Percentiles rank a stretch among this genome's conserved stretches.
Conservation (phyloP, 176 grass and related monocot species). For the Pharus latifolius region DNA sequence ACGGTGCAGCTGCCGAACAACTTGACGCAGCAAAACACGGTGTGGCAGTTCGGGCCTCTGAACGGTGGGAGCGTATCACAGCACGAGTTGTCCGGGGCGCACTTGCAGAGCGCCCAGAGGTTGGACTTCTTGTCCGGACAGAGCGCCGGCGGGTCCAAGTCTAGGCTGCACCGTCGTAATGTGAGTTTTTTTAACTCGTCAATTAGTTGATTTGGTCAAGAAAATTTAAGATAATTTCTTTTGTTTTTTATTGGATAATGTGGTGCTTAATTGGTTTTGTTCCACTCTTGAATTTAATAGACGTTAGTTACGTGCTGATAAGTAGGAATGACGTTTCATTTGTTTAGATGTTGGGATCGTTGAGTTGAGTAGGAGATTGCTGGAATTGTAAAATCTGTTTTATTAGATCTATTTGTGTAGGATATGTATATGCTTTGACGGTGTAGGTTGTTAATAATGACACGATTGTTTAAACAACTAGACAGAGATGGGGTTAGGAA, state of each 20-base stretch:
- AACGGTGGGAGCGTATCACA: not conserved
- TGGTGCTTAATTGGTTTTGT: not conserved
- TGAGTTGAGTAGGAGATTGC: not conserved
- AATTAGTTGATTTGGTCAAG: not conserved
- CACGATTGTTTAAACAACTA: not conserved
- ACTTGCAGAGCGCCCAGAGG: not conserved
- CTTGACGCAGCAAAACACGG: conserved; percentile 31
- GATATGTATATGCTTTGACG: not conserved
- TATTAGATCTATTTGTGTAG: not conserved
- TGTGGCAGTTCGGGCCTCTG: conserved; percentile 55
- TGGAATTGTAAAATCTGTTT: not conserved
- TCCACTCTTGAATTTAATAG: not conserved
- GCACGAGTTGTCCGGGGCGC: not conserved
- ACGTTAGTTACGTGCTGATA: conserved; percentile 1
- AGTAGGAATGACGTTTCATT: not conserved
- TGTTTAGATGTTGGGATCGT: not conserved
- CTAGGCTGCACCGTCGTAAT: conserved; percentile 57
- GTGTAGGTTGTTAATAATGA: not conserved
- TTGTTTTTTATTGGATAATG: not conserved
- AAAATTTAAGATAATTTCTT: not conserved
- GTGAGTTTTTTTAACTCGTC: conserved; percentile 18
- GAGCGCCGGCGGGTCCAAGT: conserved; percentile 19
- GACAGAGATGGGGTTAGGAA: not conserved
- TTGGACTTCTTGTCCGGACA: conserved; percentile 58
- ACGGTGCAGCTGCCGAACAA: conserved; percentile 44